Percentiles rank a stretch among this genome's conserved stretches.
These are phyloP conservation scores for Aspergillus pseudotamarii DNA, from an alignment of 2,329 filamentous ascomycete species.

Conservation along the genomic window DNA sequence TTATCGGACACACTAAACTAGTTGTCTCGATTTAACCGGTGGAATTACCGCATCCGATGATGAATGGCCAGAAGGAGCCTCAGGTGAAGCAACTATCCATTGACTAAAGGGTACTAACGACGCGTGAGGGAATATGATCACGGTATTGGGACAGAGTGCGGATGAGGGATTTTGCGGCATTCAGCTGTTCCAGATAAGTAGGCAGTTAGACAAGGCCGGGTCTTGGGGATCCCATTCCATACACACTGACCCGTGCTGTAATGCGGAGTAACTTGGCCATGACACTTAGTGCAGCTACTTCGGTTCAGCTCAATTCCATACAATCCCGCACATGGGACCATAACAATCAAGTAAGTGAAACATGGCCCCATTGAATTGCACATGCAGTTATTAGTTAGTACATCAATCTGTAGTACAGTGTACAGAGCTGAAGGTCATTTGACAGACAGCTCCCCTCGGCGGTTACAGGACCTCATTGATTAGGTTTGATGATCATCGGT, in stretches of 20 bases:
- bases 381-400: background rate
- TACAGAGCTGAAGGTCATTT: background rate
- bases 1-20: conserved; percentile 2
- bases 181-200: background rate
- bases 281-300: background rate
- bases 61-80: background rate
- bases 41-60: background rate
- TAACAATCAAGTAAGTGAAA: background rate
- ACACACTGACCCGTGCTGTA: background rate
- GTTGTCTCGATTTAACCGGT: background rate
- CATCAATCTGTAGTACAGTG: background rate
- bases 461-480: background rate
- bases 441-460: background rate
- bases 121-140: background rate
- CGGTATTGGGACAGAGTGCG: background rate
- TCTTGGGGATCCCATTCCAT: background rate
- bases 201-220: background rate
- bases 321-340: background rate
- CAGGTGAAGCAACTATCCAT: background rate
- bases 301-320: background rate
- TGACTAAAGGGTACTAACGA: background rate
- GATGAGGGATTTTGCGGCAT: background rate
- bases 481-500: background rate
- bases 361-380: background rate
- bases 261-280: conserved; percentile 1